A percentile compares a stretch with the other conserved stretches of the same genome.
Conservation (phyloP, 257 asterid genomes). For the Eucommia ulmoides region DNA sequence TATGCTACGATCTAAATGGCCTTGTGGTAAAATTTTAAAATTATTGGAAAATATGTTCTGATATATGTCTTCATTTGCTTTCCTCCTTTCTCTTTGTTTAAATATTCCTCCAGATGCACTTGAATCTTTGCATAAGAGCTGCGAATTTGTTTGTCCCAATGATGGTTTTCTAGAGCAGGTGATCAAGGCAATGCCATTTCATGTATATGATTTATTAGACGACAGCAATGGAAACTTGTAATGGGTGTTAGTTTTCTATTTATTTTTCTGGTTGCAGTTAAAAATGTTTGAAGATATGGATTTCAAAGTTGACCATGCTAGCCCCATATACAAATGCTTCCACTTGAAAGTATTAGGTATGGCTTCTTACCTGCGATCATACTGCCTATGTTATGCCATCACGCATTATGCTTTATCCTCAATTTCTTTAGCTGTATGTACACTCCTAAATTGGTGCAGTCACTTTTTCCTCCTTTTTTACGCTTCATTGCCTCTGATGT, state of each 20-base stretch:
- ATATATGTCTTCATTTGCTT: background rate
- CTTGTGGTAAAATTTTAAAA: constrained; percentile 9
- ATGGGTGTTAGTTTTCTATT: background rate
- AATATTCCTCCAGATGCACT: constrained; percentile 51
- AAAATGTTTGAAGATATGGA: constrained; percentile 90
- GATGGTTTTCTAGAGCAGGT: constrained; percentile 98
- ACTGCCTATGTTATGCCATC: no score
- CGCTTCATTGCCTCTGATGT: no score
- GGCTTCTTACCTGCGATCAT: background rate
- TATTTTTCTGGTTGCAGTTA: constrained; percentile 39
- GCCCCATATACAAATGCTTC: constrained; percentile 80
- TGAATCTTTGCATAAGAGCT: constrained; percentile 69
- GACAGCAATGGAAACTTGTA: constrained; percentile 5
- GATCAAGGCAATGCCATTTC: constrained; percentile 9
- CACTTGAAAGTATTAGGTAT: constrained; percentile 72
- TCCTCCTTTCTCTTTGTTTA: constrained; percentile 1
- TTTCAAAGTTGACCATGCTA: constrained; percentile 67
- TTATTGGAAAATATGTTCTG: constrained; percentile 4
- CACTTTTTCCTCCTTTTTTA: no score
- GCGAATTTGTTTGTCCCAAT: constrained; percentile 74
- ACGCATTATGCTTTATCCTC: no score
- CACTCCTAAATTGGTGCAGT: no score
- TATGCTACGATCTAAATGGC: constrained; percentile 5
- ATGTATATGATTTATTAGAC: background rate
- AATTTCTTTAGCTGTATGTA: no score